These are phyloP conservation scores for Parafenestella ontariensis DNA, from an alignment of 2,329 filamentous ascomycete species.

Conservation along the genomic window DNA sequence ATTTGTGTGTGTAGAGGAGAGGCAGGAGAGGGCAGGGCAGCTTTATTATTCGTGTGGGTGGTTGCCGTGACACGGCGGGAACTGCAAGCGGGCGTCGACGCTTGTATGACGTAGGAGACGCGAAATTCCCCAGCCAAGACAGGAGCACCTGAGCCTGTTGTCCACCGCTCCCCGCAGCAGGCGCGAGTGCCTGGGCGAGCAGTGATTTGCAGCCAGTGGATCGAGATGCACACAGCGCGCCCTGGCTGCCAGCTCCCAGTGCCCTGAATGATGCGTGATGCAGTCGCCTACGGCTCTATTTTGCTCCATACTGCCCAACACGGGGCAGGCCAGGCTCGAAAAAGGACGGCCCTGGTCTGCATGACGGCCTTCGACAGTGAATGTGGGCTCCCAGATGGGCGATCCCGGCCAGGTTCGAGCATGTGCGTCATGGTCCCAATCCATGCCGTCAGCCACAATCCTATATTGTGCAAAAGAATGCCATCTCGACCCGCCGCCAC, in stretches of 20 bases:
- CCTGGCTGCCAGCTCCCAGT: not conserved
- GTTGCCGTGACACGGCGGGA: slow-evolving; percentile 16
- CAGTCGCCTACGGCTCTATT: not conserved
- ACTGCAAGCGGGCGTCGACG: slow-evolving; percentile 1
- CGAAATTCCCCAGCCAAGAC: slow-evolving; percentile 3
- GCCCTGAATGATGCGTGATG: not conserved
- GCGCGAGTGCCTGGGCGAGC: not conserved
- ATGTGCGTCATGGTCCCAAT: not conserved
- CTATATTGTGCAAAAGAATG: not conserved
- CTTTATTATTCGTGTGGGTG: slow-evolving; percentile 28
- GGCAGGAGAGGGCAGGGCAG: slow-evolving; percentile 19
- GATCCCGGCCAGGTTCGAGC: slow-evolving; percentile 2
- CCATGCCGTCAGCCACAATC: not conserved
- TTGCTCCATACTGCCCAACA: not conserved
- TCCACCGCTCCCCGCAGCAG: not conserved
- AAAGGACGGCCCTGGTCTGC: not conserved
- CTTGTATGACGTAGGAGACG: slow-evolving; percentile 8
- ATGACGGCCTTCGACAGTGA: slow-evolving; percentile 1
- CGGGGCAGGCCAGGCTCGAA: not conserved
- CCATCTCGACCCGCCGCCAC: not conserved
- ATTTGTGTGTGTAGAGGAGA: slow-evolving; percentile 5
- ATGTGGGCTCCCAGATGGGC: not conserved
- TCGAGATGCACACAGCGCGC: not conserved
- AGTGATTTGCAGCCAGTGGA: not conserved
- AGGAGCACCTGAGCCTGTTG: not conserved